These are phyloP conservation scores for Phytophthora sp. DNA, from an alignment of 352 stramenopile genomes.

Conservation along the genomic window DNA sequence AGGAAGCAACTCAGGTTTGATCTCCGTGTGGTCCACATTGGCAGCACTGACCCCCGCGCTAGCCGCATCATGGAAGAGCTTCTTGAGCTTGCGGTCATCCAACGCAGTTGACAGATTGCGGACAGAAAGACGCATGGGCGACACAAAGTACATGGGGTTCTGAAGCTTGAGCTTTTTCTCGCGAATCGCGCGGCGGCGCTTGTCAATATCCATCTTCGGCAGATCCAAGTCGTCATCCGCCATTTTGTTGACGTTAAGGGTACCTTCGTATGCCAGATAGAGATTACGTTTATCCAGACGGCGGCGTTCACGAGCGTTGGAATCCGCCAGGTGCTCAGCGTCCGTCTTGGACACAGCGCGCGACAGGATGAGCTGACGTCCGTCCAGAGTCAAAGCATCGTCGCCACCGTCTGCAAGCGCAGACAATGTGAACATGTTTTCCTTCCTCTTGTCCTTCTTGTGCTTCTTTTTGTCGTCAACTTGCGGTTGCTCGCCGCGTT, in stretches of 20 bases:
- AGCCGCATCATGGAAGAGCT: slow-evolving; percentile 86
- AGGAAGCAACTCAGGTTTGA: slow-evolving; percentile 68
- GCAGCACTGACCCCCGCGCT: slow-evolving; percentile 69
- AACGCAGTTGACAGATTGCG: slow-evolving; percentile 91
- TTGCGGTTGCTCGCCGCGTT: slow-evolving; percentile 51
- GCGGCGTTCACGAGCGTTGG: slow-evolving; percentile 61
- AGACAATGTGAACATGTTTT: slow-evolving; percentile 69
- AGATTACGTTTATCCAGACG: slow-evolving; percentile 96
- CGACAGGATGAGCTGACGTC: slow-evolving; percentile 77
- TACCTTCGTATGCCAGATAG: slow-evolving; percentile 95
- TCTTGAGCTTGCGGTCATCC: slow-evolving; percentile 92
- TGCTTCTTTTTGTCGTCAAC: slow-evolving; percentile 52
- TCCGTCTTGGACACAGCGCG: slow-evolving; percentile 76
- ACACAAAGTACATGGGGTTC: slow-evolving; percentile 98
- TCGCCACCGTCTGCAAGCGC: slow-evolving; percentile 65
- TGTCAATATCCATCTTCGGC: slow-evolving; percentile 94
- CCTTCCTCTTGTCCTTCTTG: slow-evolving; percentile 64
- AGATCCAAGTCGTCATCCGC: slow-evolving; percentile 87
- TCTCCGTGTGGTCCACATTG: slow-evolving; percentile 83
- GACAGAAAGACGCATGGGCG: slow-evolving; percentile 93
- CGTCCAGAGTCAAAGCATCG: slow-evolving; percentile 76
- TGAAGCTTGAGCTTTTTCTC: slow-evolving; percentile 98
- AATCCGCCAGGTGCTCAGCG: slow-evolving; percentile 62
- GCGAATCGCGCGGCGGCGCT: slow-evolving; percentile 90
- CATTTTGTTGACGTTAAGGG: slow-evolving; percentile 92